These are phyloP conservation scores for Staphylotrichum tortipilum DNA, from an alignment of 495 filamentous ascomycete genomes.

Conservation along the genomic window DNA sequence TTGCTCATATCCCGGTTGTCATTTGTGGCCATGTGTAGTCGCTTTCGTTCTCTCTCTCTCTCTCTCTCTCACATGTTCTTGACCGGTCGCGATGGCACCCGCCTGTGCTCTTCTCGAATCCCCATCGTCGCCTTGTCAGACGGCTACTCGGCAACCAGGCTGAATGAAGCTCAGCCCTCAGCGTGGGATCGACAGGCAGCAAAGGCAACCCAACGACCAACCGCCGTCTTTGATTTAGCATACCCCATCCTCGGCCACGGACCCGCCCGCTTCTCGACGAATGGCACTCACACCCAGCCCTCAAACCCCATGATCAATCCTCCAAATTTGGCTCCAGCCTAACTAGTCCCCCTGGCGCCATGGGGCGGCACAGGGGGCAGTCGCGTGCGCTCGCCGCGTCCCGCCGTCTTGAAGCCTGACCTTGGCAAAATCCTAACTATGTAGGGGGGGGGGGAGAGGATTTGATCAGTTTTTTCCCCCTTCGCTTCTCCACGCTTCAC, in stretches of 20 bases:
- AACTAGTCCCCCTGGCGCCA: too few species aligned
- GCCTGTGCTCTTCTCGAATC: too few species aligned
- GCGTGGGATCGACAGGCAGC: background rate
- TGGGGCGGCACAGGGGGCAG: background rate
- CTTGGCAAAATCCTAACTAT: background rate
- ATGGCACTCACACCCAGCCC: background rate
- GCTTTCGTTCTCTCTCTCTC: too few species aligned
- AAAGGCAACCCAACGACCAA: background rate
- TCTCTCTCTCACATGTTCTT: too few species aligned
- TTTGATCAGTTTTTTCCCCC: background rate
- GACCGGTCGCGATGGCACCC: too few species aligned
- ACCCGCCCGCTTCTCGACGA: background rate
- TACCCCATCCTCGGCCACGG: background rate
- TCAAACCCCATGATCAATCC: background rate
- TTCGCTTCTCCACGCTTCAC: too few species aligned
- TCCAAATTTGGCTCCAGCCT: too few species aligned
- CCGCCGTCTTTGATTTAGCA: constrained; percentile 4
- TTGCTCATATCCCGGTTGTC: too few species aligned
- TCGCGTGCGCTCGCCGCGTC: background rate
- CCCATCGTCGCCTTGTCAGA: too few species aligned
- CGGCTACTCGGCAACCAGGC: too few species aligned
- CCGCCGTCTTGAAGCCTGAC: background rate
- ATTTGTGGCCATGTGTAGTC: too few species aligned
- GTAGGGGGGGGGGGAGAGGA: background rate
- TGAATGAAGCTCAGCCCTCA: background rate